These are phyloP conservation scores for Peronospora tabacina DNA, from an alignment of 352 stramenopile genomes.

Conservation along the genomic window DNA sequence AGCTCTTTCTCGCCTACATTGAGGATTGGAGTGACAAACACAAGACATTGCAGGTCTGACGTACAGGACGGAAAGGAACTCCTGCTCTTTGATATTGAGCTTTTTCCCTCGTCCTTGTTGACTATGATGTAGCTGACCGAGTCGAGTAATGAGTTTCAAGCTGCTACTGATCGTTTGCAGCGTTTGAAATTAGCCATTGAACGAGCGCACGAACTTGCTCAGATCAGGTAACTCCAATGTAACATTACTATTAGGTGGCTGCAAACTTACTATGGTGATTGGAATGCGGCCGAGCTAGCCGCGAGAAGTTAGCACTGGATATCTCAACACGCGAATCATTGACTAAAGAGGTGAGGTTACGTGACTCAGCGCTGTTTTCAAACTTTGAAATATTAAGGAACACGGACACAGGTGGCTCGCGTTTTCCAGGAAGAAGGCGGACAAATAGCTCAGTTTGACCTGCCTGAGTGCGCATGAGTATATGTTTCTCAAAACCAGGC, in stretches of 20 bases:
- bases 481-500: too few species aligned
- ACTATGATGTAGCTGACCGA: conserved; percentile 13
- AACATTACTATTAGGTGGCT: not conserved
- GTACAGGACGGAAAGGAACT: not conserved
- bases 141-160: conserved; percentile 15
- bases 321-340: conserved; percentile 18
- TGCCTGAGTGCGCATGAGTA: not conserved
- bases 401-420: conserved; percentile 16
- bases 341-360: conserved; percentile 20
- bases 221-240: conserved; percentile 14
- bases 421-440: conserved; percentile 36
- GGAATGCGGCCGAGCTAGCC: conserved; percentile 5
- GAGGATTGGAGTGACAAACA: conserved; percentile 37
- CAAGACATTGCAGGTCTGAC: conserved; percentile 23
- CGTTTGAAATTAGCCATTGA: conserved; percentile 20
- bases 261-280: not conserved
- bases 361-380: not conserved
- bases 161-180: conserved; percentile 12
- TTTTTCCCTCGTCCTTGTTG: not conserved
- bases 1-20: conserved; percentile 51
- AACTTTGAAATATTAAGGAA: not conserved
- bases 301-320: conserved; percentile 24
- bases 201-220: conserved; percentile 13
- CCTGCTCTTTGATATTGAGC: not conserved
- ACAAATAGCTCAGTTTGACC: conserved; percentile 6